phyloP scores from a whole-genome alignment of 2,329 filamentous ascomycete genomes.

The Juglanconis sp. region DNA sequence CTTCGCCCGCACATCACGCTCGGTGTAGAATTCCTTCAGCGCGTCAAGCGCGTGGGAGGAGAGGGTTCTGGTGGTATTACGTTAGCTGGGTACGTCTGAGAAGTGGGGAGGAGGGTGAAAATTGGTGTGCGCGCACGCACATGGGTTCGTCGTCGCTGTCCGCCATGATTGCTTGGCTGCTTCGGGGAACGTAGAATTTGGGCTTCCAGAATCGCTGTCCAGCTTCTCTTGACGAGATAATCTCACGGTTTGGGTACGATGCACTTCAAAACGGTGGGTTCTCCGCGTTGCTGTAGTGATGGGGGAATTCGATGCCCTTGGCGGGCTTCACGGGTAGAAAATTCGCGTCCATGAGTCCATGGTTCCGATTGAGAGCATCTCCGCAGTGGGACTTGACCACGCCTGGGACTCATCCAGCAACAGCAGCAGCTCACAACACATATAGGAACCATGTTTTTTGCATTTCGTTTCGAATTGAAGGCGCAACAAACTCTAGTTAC shows the following conservation, averaged over 20 bases:
- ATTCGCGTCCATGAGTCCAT: not conserved
- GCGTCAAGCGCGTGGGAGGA: conserved; percentile 64
- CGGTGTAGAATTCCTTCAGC: conserved; percentile 71
- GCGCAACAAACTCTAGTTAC: conserved; percentile 26
- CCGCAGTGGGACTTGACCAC: not conserved
- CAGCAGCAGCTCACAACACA: not conserved
- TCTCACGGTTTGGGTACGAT: not conserved
- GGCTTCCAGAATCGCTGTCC: not conserved
- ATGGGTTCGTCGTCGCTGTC: conserved; percentile 47
- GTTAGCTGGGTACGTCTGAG: not conserved
- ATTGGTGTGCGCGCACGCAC: conserved; percentile 28
- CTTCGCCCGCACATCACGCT: conserved; percentile 64
- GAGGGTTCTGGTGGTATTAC: conserved; percentile 49
- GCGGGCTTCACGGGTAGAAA: not conserved
- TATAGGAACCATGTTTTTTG: conserved; percentile 1
- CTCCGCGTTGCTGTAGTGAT: not conserved
- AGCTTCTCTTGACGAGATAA: not conserved
- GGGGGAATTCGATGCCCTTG: not conserved
- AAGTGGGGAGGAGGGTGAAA: not conserved
- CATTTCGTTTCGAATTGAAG: conserved; percentile 15
- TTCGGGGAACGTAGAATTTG: not conserved
- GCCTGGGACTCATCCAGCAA: not conserved
- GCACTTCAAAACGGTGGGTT: not conserved
- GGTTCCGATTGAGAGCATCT: not conserved
- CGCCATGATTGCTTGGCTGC: conserved; percentile 18